Conservation (phyloP, 176 grass and related monocot species). For the Bothriochloa decipiens region DNA sequence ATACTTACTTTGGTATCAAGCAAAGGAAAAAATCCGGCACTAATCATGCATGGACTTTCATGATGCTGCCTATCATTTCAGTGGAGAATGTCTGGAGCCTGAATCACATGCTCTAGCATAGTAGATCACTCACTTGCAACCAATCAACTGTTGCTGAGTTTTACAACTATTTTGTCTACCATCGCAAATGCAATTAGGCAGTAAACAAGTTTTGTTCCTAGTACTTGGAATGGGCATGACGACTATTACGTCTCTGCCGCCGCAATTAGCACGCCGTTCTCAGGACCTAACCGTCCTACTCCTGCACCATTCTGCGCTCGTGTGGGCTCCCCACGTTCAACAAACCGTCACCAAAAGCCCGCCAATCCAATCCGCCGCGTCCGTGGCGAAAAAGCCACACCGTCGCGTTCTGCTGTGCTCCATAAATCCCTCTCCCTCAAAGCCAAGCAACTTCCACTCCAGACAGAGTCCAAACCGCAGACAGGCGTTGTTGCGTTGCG, state of each 20-base stretch:
- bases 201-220: background rate
- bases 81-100: background rate
- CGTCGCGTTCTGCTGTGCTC: background rate
- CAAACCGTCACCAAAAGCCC: constrained; percentile 46
- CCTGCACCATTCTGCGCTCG: background rate
- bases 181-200: background rate
- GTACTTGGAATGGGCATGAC: constrained; percentile 8
- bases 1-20: constrained; percentile 43
- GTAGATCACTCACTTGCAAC: background rate
- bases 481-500: background rate
- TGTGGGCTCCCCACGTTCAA: constrained; percentile 10
- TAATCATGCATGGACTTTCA: constrained; percentile 1
- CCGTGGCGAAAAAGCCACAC: constrained; percentile 12
- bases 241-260: background rate
- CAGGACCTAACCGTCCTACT: constrained; percentile 7
- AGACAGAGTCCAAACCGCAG: background rate
- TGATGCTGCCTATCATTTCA: constrained; percentile 6
- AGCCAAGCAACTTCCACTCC: constrained; percentile 35
- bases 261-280: constrained; percentile 34
- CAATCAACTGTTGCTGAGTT: background rate
- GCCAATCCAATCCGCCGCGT: constrained; percentile 41
- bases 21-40: constrained; percentile 28
- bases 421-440: constrained; percentile 32
- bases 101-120: background rate
- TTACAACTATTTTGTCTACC: background rate